Base-by-base conservation (phyloP, 148 eudicot species). In the Nepenthes mirabilis region DNA sequence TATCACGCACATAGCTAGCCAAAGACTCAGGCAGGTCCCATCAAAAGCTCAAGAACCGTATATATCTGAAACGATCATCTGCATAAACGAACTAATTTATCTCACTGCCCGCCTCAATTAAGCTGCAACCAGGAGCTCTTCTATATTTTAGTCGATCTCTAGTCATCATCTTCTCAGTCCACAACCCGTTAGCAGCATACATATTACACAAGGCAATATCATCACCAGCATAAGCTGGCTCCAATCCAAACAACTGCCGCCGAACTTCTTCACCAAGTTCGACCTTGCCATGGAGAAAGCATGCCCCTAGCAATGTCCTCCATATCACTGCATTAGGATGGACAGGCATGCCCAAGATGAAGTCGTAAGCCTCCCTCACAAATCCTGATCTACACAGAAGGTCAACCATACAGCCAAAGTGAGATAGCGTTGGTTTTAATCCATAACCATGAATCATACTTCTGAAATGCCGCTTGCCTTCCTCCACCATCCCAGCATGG, bases 331-430 rank as follows among this genome's bases (percentile, higher is more conserved):
- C 70, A 36, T 77, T 80, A 10, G 85, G 75, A 65, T 64, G 53
- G 36, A 66, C 57, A 13, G 73, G 69, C 79, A 77, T 71, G 54
- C 47, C 43, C 12, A 57, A 52, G 53, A 80, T 66, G 52, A 80
- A 68, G 2, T 71, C 70, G 58, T 77, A 69, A 56, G 85, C 85
- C 72, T 74, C 85, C 36, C 69, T 64, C 68, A 77, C 58, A 5
- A 72, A 61, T 62, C 81, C 81, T 23, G 70, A 56, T 74, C 79
- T 63, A 62, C 85, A 80, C 37, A 76, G 55, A 60, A 80, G 75
- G 72, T 80, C 85, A 33, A 74, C 79, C 75, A 80, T 77, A 64
- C 79, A 74, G 59, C 85, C 85, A 37, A 58, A 65, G 60, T 80
- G 85, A 63, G 85, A 55, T 2, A 62, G 65, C 55, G 72, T 69